Conservation (phyloP, 192 early-diverging fungal genomes). For the Backusella tarrabulga region DNA sequence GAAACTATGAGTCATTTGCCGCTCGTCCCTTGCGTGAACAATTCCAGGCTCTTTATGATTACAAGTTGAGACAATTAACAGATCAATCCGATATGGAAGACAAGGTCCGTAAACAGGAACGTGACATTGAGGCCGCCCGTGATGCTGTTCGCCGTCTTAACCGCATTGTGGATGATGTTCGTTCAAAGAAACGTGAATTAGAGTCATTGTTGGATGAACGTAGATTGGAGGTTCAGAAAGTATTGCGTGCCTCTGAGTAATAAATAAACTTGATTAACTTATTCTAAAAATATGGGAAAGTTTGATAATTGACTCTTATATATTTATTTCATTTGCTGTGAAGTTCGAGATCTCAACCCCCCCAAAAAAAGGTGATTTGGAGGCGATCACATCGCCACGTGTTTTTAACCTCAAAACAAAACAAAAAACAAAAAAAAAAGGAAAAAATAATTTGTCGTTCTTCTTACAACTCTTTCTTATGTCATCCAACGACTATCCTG, state of each 20-base stretch:
- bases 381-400: too few relatives aligned
- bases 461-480: not conserved
- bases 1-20: conserved; percentile 28
- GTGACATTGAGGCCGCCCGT: conserved; percentile 51
- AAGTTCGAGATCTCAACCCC: too few relatives aligned
- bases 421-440: too few relatives aligned
- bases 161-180: conserved; percentile 46
- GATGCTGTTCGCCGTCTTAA: conserved; percentile 45
- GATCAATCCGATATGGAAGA: conserved; percentile 47
- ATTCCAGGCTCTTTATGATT: conserved; percentile 50
- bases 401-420: too few relatives aligned
- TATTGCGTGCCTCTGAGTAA: conserved; percentile 20
- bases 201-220: conserved; percentile 47
- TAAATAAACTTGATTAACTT: not conserved
- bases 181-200: conserved; percentile 45
- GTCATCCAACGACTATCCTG: conserved; percentile 31
- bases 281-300: not conserved
- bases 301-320: too few relatives aligned
- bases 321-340: too few relatives aligned
- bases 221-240: conserved; percentile 45
- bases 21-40: conserved; percentile 36
- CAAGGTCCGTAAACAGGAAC: conserved; percentile 46
- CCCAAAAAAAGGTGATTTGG: too few relatives aligned
- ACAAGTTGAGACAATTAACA: conserved; percentile 48
- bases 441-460: too few relatives aligned